These are phyloP conservation scores for Ceratobasidium sp. DNA, from an alignment of 1,284 basidiomycete species.

Conservation along the genomic window DNA sequence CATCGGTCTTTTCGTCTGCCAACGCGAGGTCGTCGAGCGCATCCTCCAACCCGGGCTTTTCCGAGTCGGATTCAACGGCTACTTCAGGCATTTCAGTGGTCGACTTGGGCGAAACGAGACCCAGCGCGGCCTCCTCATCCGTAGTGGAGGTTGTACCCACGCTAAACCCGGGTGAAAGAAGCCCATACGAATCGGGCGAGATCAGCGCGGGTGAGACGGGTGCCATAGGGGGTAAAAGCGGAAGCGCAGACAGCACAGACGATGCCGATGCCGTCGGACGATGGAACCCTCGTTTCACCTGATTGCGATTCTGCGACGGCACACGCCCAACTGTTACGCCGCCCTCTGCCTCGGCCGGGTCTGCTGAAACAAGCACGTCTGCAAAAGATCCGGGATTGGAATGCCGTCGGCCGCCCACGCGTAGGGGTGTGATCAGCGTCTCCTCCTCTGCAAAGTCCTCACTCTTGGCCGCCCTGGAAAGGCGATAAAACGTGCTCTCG, in stretches of 20 bases:
- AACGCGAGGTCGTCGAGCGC: slow-evolving; percentile 12
- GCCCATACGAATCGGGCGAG: neutral
- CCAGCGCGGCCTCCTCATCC: slow-evolving; percentile 1
- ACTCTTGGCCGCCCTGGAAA: slow-evolving; percentile 21
- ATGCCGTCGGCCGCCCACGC: slow-evolving; percentile 4
- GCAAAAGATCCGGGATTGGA: slow-evolving; percentile 15
- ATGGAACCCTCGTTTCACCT: slow-evolving; percentile 24
- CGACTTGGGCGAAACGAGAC: slow-evolving; percentile 9
- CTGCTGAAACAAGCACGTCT: slow-evolving; percentile 9
- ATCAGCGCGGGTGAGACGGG: slow-evolving; percentile 16
- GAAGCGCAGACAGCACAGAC: slow-evolving; percentile 1
- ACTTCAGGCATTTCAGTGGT: neutral
- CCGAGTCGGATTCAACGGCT: neutral
- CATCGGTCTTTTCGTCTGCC: slow-evolving; percentile 22
- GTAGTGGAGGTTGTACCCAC: neutral
- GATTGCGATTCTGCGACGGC: slow-evolving; percentile 11
- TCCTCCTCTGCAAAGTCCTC: slow-evolving; percentile 20
- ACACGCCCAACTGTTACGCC: neutral
- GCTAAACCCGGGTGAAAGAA: neutral
- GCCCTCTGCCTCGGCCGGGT: neutral
- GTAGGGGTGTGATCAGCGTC: neutral
- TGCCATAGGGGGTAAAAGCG: slow-evolving; percentile 9
- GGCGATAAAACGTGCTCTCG: slow-evolving; percentile 32
- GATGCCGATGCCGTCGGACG: slow-evolving; percentile 31
- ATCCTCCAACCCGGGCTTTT: slow-evolving; percentile 1